Percentiles rank a stretch among this genome's conserved stretches.
Evolutionary conservation across 2,329 filamentous ascomycete species (phyloP).

Genomic region (Aspergillus aculeatinus): DNA sequence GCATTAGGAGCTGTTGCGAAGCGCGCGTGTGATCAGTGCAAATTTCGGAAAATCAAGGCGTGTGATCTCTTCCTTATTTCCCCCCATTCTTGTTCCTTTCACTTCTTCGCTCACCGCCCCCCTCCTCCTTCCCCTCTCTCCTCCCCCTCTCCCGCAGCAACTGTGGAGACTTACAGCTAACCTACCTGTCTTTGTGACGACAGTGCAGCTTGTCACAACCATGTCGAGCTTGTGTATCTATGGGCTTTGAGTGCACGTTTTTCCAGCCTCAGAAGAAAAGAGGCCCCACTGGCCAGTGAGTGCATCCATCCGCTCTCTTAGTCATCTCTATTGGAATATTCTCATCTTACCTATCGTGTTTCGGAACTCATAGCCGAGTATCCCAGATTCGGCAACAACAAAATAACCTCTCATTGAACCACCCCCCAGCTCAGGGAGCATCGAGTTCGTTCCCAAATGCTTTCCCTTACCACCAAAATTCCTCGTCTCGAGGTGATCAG

Average conservation of each 20-base stretch:
- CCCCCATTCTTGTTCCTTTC: background rate
- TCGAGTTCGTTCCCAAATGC: slow-evolving; percentile 19
- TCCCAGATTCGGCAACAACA: slow-evolving; percentile 41
- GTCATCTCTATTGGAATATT: background rate
- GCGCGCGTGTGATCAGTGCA: slow-evolving; percentile 46
- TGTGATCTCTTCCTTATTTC: slow-evolving; percentile 1
- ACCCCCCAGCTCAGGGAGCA: slow-evolving; percentile 14
- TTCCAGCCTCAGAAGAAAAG: slow-evolving; percentile 45
- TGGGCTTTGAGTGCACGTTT: slow-evolving; percentile 44
- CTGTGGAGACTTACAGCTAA: background rate
- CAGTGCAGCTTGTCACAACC: slow-evolving; percentile 43
- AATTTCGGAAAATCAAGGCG: slow-evolving; percentile 41
- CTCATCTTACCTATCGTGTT: background rate
- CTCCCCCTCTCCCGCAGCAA: background rate
- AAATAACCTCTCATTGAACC: slow-evolving; percentile 20
- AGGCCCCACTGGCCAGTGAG: slow-evolving; percentile 40
- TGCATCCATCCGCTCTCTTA: slow-evolving; percentile 9
- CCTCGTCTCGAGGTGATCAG: slow-evolving; percentile 20
- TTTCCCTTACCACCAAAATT: slow-evolving; percentile 26
- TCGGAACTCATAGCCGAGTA: slow-evolving; percentile 30
- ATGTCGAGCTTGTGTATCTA: slow-evolving; percentile 39
- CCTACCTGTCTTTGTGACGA: background rate
- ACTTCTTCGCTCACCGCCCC: background rate
- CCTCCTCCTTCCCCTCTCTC: background rate
- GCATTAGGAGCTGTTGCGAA: slow-evolving; percentile 26